A percentile compares a stretch with the other conserved stretches of the same genome.
Conservation (phyloP, 805 yeast genomes). For the Metschnikowia continentalis region DNA sequence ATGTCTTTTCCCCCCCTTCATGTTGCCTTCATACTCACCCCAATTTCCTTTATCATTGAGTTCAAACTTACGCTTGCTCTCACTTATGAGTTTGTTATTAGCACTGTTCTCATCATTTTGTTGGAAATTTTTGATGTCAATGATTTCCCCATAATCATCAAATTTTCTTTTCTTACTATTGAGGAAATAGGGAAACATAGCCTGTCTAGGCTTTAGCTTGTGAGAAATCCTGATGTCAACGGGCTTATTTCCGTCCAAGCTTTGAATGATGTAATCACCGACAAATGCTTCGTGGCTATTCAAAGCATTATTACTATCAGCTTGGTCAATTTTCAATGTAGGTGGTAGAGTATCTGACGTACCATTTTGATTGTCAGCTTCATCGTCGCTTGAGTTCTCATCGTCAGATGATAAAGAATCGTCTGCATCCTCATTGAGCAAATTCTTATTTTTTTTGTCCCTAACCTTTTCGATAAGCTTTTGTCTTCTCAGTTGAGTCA, state of each 20-base stretch:
- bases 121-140: conserved; percentile 61
- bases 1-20: conserved; percentile 11
- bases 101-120: conserved; percentile 46
- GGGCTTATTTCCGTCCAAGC: conserved; percentile 41
- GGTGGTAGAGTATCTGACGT: not conserved
- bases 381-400: conserved; percentile 29
- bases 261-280: conserved; percentile 33
- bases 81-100: conserved; percentile 32
- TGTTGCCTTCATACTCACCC: conserved; percentile 19
- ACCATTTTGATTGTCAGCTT: conserved; percentile 11
- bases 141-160: conserved; percentile 86
- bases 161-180: conserved; percentile 46
- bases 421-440: conserved; percentile 31
- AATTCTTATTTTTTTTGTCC: conserved; percentile 37
- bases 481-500: conserved; percentile 45
- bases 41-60: conserved; percentile 27
- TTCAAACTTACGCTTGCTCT: conserved; percentile 37
- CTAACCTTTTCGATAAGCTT: conserved; percentile 38
- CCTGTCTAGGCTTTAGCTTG: conserved; percentile 47
- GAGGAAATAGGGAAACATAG: conserved; percentile 73
- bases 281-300: conserved; percentile 40
- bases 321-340: not conserved
- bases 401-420: conserved; percentile 24
- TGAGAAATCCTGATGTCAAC: conserved; percentile 49
- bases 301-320: conserved; percentile 23